Base-by-base conservation (phyloP, 805 yeast species). In the Phaffomyces antillensis region DNA sequence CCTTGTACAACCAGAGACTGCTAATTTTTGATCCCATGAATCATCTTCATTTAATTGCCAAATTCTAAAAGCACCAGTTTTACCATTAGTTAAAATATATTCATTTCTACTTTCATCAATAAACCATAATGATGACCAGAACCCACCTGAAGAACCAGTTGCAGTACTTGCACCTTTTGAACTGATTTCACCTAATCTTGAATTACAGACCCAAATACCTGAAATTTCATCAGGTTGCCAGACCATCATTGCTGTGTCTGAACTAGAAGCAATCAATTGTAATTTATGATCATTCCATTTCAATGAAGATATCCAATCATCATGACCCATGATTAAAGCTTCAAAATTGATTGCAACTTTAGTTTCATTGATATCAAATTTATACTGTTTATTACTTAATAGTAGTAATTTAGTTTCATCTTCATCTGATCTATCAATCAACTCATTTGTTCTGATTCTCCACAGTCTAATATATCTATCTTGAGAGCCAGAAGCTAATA, bases 131-230 rank as follows among this genome's bases (percentile, higher is more conserved):
- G 81, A 73, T 3, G 75, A 65, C 83, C 83, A 79, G 54, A 81
- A 79, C 8, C 86, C 86, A 58, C 86, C 86, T 7, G 83, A 80
- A 0, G 99, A 84, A 7, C 99, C 99, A 0, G 99, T 93, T 5
- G 99, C 99, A 0, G 99, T 89, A 5, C 96, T 85, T 0, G 99
- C 96, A 56, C 99, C 99, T 64, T 93, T 91, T 41, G 89, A 84
- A 37, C 96, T 83, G 48, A 93, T 72, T 55, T 95, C 98, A 39
- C 99, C 99, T 17, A 93, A 67, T 53, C 98, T 70, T 17, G 81
- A 69, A 9, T 73, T 73, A 42, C 95, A 84, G 18, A 86, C 72
- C 99, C 99, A 93, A 39, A 93, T 81, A 4, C 96, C 96, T 7
- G 95, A 85, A 3, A 76, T 71, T 39, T 67, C 69, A 63, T 91